These are phyloP conservation scores for Chlorociboria aeruginascens DNA, from an alignment of 495 filamentous ascomycete species.

Conservation along the genomic window DNA sequence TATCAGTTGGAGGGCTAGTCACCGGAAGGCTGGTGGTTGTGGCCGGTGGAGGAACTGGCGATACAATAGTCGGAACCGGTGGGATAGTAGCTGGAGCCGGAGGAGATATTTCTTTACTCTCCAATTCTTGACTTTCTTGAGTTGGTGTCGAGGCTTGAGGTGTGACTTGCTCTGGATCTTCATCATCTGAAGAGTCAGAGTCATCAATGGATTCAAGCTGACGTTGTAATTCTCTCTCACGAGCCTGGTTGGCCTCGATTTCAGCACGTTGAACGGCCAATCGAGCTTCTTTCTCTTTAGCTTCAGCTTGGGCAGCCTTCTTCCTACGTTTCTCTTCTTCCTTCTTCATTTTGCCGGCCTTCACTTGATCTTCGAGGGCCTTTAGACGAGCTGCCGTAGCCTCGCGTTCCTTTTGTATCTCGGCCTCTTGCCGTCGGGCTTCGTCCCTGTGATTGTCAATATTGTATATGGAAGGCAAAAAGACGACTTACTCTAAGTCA, in stretches of 20 bases:
- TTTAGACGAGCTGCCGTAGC: slow-evolving; percentile 71
- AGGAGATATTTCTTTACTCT: slow-evolving; percentile 36
- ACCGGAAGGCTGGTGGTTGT: slow-evolving; percentile 3
- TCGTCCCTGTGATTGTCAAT: slow-evolving; percentile 51
- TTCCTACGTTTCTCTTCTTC: slow-evolving; percentile 86
- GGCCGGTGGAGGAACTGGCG: slow-evolving; percentile 17
- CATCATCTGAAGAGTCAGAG: slow-evolving; percentile 73
- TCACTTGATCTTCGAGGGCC: slow-evolving; percentile 87
- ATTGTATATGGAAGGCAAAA: slow-evolving; percentile 9
- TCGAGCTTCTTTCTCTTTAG: slow-evolving; percentile 79
- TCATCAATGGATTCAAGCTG: slow-evolving; percentile 70
- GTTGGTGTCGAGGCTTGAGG: slow-evolving; percentile 77
- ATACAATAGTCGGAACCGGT: slow-evolving; percentile 28
- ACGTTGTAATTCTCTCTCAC: slow-evolving; percentile 75
- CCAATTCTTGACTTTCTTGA: slow-evolving; percentile 40
- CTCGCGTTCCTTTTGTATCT: slow-evolving; percentile 65
- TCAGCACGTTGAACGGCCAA: slow-evolving; percentile 81
- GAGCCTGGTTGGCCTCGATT: slow-evolving; percentile 78
- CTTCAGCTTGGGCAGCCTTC: slow-evolving; percentile 75
- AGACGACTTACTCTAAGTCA: slow-evolving; percentile 67
- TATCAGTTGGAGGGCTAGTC: slow-evolving; percentile 22
- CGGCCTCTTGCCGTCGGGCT: slow-evolving; percentile 62
- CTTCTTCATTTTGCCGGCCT: slow-evolving; percentile 91
- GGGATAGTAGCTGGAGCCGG: slow-evolving; percentile 31
- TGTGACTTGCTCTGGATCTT: slow-evolving; percentile 68